Evolutionary conservation across 345 rosid genomes (phyloP).

Genomic region (Cardamine chenopodiifolia): DNA sequence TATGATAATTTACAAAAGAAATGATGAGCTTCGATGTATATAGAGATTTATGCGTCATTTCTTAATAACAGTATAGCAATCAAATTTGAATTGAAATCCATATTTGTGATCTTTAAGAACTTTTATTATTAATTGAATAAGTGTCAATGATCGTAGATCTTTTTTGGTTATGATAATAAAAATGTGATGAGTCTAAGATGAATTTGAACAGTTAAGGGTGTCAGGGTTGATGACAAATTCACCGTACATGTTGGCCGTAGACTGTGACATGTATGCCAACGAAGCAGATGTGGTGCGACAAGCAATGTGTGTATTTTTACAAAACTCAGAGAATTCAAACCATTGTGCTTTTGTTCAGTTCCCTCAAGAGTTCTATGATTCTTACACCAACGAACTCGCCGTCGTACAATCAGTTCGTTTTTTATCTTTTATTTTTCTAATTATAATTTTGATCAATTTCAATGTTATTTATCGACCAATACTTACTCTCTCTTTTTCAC

Average conservation of each 20-base stretch:
- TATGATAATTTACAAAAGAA: no score
- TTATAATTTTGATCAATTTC: not conserved
- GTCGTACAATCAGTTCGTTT: not conserved
- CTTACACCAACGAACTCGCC: constrained; percentile 13
- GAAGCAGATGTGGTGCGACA: constrained; percentile 46
- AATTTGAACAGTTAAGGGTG: constrained; percentile 46
- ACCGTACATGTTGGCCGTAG: constrained; percentile 56
- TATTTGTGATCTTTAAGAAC: no score
- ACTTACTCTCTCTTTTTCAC: not conserved
- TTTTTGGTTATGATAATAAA: no score
- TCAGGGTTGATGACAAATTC: constrained; percentile 48
- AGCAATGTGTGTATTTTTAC: constrained; percentile 54
- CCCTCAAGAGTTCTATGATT: constrained; percentile 53
- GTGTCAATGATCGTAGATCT: no score
- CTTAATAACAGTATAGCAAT: no score
- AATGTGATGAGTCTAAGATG: not conserved
- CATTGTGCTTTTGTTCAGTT: constrained; percentile 50
- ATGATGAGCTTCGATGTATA: no score
- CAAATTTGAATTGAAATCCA: no score
- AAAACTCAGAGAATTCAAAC: constrained; percentile 10
- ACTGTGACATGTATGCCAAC: constrained; percentile 60
- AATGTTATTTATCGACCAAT: not conserved
- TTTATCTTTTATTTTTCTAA: not conserved
- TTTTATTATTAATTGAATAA: no score
- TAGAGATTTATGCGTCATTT: no score